A percentile compares a stretch with the other conserved stretches of the same genome.
phyloP scores from a whole-genome alignment of 2,329 filamentous ascomycete genomes.

The Microsporum ferrugineum region DNA sequence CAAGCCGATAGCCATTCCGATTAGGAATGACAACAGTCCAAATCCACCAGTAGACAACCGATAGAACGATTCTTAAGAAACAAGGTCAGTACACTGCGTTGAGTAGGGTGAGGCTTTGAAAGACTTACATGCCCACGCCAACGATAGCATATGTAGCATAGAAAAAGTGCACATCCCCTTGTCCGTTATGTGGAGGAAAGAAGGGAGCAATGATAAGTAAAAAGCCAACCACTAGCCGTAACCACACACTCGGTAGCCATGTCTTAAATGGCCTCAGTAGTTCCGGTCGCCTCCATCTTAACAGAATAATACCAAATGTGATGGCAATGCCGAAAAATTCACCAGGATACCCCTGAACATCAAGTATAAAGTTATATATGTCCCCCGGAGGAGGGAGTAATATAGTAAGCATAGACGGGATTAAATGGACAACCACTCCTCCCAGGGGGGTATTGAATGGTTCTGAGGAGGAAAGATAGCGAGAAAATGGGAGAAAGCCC shows the following conservation, averaged over 20 bases:
- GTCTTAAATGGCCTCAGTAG: constrained; percentile 54
- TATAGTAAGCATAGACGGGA: constrained; percentile 58
- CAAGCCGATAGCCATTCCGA: constrained; percentile 49
- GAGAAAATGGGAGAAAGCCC: constrained; percentile 56
- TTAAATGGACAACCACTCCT: constrained; percentile 56
- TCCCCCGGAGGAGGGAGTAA: constrained; percentile 51
- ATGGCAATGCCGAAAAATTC: constrained; percentile 51
- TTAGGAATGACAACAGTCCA: constrained; percentile 52
- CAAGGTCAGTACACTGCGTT: constrained; percentile 11
- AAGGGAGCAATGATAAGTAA: constrained; percentile 12
- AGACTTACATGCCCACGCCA: constrained; percentile 32
- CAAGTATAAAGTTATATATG: constrained; percentile 61
- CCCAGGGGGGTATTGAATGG: constrained; percentile 58
- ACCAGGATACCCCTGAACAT: constrained; percentile 58
- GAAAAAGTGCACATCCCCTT: constrained; percentile 37
- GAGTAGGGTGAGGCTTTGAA: not conserved
- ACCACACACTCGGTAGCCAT: constrained; percentile 48
- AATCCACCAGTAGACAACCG: constrained; percentile 56
- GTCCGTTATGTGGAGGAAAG: constrained; percentile 38
- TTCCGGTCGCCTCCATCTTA: constrained; percentile 50
- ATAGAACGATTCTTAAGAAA: constrained; percentile 37
- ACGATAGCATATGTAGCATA: constrained; percentile 45
- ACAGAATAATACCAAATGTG: constrained; percentile 47
- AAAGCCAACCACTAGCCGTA: constrained; percentile 36
- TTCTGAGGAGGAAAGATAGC: constrained; percentile 49